These are phyloP conservation scores for Tricholoma sp. DNA, from an alignment of 768 basidiomycete species.

Conservation along the genomic window DNA sequence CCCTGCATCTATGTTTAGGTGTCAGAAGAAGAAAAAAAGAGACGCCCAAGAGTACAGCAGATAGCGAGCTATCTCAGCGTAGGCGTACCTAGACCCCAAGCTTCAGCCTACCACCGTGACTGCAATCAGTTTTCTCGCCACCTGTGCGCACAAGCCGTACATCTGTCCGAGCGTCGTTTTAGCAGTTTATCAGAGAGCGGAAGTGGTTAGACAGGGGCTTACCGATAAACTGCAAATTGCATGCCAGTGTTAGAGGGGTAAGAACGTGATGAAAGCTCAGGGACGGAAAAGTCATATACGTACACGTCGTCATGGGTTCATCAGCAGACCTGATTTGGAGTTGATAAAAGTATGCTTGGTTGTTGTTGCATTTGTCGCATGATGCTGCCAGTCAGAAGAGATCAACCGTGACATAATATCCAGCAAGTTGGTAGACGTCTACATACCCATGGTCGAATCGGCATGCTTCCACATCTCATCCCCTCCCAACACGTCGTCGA, in stretches of 20 bases:
- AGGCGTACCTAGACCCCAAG: no score
- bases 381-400: conserved; percentile 45
- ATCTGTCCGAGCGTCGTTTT: neutral
- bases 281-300: conserved; percentile 22
- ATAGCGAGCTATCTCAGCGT: no score
- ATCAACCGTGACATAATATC: neutral
- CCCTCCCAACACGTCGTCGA: conserved; percentile 94
- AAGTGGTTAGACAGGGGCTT: no score
- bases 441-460: conserved; percentile 68
- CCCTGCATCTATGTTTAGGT: no score
- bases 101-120: no score
- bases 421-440: no score
- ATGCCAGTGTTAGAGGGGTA: neutral
- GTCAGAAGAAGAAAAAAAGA: no score
- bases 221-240: conserved; percentile 55
- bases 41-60: no score
- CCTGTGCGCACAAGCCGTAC: conserved; percentile 1
- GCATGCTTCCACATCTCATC: conserved; percentile 94
- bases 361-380: conserved; percentile 78
- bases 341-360: conserved; percentile 90
- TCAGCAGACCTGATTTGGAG: conserved; percentile 93
- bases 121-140: conserved; percentile 1
- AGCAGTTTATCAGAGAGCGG: no score
- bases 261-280: conserved; percentile 60
- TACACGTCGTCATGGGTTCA: conserved; percentile 81